Evolutionary conservation across 257 asterid genomes (phyloP), one percentile per base, ranked within the genome.

Genomic region (Solanum sitiens): DNA sequence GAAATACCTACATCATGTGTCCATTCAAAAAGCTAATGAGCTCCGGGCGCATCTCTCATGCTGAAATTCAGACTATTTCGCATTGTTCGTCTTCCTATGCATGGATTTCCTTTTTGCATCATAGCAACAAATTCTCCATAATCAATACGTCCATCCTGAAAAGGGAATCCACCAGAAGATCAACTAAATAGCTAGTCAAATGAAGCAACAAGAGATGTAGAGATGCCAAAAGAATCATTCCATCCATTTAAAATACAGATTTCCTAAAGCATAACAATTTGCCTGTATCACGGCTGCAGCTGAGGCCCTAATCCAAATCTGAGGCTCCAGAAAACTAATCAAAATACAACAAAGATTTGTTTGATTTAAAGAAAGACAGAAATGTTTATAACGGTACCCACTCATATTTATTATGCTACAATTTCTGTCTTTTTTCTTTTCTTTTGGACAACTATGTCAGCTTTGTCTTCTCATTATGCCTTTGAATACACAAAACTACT

Each of bases 111-210:
- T 88, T 92, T 92, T 88, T 89, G 89, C 94, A 92, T 92, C 94
- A 92, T 92, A 18, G 94, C 94, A n/a, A 89, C 94, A 90, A 92
- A 92, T 87, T 92, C 94, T 83, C 94, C 92, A 68, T 92, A 92
- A 53, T 92, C 94, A 45, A 92, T 92, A 90, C 90, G 87, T 25
- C 94, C 94, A 90, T 92, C 94, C 94, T 92, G 92, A 70, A 89
- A 85, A 9, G 59, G 8, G 59, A 86, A 14, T 73, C 87, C 83
- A 86, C 63, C 83, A 47, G 80, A 20, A 45, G 70, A 74, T 82
- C 33, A 68, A 71, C 21, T 72, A 86, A 56, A 86, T 35, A 70
- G 71, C 23, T 42, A 71, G 32, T 74, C 14, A 23, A 86, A 30
- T 18, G 87, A 63, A 80, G 70, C 11, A 80, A 50, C 44, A 80